Evolutionary conservation across 2,329 filamentous ascomycete genomes (phyloP), one percentile per base, ranked within the genome.

Genomic region (Xylariaceae sp.): DNA sequence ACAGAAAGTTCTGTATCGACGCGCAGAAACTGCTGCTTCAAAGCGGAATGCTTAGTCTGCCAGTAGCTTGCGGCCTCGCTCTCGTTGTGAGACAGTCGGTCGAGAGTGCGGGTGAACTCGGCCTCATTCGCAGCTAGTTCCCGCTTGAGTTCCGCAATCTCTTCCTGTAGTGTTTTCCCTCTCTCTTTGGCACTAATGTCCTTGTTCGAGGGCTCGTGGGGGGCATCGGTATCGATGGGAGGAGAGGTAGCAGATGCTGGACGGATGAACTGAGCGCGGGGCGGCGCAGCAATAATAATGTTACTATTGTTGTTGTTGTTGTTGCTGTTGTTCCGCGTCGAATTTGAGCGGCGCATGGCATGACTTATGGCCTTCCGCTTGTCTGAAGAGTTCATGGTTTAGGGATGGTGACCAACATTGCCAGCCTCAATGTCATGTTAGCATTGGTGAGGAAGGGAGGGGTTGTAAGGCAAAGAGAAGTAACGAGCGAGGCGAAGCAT

Each of bases 51-150:
- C 56, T 78, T 79, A 36, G 70, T 62, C 63, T 82, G 77, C 77
- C 79, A 82, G 58, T 76, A 79, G 12, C 70, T 69, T 3, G 76
- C 69, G 40, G 71, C 74, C 60, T 80, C 76, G 63, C 70, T 73
- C 65, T 82, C 77, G 58, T 71, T 70, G 59, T 71, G 67, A 55
- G 70, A 73, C 16, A 80, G 68, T 53, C 67, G 68, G 57, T 78
- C 75, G 16, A 82, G 68, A 57, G 79, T 71, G 27, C 68, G 69
- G 42, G 67, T 64, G 58, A 82, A 80, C 57, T 79, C 76, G 44
- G 60, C 59, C 58, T 79, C 73, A 71, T 79, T 76, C 23, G 70
- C 61, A 12, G 58, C 62, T 45, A 82, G 67, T 57, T 81, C 77
- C 38, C 65, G 68, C 60, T 79, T 70, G 35, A 82, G 71, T 35